These are phyloP conservation scores for Adansonia madagascariensis DNA, from an alignment of 441 rosid species.

Conservation along the genomic window DNA sequence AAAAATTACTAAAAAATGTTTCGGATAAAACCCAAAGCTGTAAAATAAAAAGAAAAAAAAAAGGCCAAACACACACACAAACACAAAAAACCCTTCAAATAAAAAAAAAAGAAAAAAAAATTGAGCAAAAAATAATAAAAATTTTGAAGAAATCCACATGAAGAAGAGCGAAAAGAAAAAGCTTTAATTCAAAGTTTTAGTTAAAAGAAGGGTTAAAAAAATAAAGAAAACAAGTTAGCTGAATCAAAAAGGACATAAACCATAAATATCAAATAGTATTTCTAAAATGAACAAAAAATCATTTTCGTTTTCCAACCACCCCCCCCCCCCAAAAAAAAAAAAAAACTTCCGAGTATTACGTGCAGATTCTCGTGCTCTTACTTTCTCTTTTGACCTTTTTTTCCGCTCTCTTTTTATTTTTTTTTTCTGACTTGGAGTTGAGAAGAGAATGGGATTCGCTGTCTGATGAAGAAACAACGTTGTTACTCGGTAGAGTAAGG, in stretches of 20 bases:
- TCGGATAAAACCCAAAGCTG: background rate
- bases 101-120: no score
- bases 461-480: background rate
- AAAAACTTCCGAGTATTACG: background rate
- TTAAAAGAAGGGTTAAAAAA: background rate
- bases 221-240: background rate
- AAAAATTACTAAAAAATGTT: background rate
- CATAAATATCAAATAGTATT: background rate
- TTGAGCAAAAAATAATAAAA: background rate
- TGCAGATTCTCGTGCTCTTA: background rate
- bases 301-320: background rate
- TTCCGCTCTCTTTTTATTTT: background rate
- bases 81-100: background rate
- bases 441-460: background rate
- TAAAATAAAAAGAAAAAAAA: background rate
- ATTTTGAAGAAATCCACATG: background rate
- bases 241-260: background rate
- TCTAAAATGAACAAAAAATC: background rate
- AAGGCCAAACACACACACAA: background rate
- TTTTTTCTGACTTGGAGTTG: no score
- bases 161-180: background rate
- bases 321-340: no score
- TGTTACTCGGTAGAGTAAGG: background rate
- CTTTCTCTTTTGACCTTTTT: background rate
- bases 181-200: slow-evolving; percentile 3